These are phyloP conservation scores for Cucurbita moschata DNA, from an alignment of 306 rosid genomes.

Conservation along the genomic window DNA sequence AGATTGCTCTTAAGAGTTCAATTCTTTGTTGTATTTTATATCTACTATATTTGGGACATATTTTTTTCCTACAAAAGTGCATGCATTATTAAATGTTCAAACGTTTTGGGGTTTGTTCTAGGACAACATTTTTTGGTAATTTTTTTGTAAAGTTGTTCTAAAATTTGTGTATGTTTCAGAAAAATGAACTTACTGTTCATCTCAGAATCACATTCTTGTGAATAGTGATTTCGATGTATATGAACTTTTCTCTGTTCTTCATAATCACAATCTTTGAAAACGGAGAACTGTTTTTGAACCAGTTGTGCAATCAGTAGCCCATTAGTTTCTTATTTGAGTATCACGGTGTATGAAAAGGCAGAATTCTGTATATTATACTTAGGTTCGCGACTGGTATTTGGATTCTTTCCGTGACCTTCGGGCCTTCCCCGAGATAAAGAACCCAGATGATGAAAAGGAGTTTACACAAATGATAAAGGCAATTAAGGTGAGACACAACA, in stretches of 20 bases:
- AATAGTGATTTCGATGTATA: neutral
- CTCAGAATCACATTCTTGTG: neutral
- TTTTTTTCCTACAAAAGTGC: neutral
- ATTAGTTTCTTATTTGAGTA: neutral
- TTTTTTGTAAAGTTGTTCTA: neutral
- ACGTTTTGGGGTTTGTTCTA: neutral
- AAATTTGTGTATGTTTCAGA: neutral
- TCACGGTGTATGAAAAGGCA: neutral
- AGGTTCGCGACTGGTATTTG: slow-evolving; percentile 95
- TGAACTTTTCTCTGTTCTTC: neutral
- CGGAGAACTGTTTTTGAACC: neutral
- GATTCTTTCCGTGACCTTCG: slow-evolving; percentile 90
- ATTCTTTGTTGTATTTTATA: neutral
- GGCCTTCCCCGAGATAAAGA: slow-evolving; percentile 65
- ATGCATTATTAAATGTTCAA: neutral
- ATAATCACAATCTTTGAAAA: neutral
- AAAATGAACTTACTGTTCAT: neutral
- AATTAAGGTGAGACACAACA: slow-evolving; percentile 90
- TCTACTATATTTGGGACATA: neutral
- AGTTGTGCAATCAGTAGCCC: neutral
- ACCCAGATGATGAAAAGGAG: slow-evolving; percentile 42
- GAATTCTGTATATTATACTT: neutral
- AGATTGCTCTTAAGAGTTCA: neutral
- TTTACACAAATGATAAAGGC: slow-evolving; percentile 89
- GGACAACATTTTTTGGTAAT: neutral